These are phyloP conservation scores for Leucogyrophana mollusca DNA, from an alignment of 768 basidiomycete genomes.

Conservation along the genomic window DNA sequence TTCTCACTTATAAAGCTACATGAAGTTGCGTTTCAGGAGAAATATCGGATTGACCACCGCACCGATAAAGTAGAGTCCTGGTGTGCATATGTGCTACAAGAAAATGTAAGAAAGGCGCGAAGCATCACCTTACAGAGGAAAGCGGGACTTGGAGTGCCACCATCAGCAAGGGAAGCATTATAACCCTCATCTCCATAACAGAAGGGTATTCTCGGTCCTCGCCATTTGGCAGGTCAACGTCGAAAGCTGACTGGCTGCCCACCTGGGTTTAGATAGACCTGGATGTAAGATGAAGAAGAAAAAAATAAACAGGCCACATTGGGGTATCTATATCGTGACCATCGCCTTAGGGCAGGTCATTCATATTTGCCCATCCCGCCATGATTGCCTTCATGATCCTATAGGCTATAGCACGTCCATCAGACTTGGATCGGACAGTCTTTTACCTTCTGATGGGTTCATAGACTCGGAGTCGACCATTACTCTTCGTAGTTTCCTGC, in stretches of 20 bases:
- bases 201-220: slow-evolving; percentile 61
- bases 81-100: no score
- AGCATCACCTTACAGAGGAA: slow-evolving; percentile 33
- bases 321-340: background rate
- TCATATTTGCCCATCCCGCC: no score
- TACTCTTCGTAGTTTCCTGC: no score
- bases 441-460: background rate
- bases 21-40: no score
- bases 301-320: slow-evolving; percentile 5
- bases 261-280: slow-evolving; percentile 71
- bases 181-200: slow-evolving; percentile 48
- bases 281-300: slow-evolving; percentile 46
- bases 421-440: no score
- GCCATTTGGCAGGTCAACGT: slow-evolving; percentile 72
- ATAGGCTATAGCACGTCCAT: no score
- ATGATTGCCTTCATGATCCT: no score
- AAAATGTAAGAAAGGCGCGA: slow-evolving; percentile 47
- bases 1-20: no score
- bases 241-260: slow-evolving; percentile 37
- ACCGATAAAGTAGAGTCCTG: no score
- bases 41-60: no score
- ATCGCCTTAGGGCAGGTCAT: slow-evolving; percentile 29
- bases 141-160: slow-evolving; percentile 21
- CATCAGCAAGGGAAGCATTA: slow-evolving; percentile 57
- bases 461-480: background rate